Base-by-base conservation (phyloP, 176 grass and related monocot species). In the Microstegium vimineum region DNA sequence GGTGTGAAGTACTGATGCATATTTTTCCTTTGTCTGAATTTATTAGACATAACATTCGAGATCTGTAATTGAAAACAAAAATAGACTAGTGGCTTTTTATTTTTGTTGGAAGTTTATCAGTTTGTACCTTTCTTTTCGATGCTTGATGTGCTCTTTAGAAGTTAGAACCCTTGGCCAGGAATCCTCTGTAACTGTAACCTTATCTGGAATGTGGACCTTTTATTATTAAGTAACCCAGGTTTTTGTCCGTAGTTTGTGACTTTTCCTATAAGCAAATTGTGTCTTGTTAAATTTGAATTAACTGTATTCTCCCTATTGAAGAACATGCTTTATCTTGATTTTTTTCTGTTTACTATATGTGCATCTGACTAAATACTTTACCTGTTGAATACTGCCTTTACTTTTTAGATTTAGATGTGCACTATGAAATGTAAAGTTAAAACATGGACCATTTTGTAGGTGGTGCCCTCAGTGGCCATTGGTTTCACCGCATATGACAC, bases 401-500 rank as follows among this genome's bases (percentile, higher is more conserved):
- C 62, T 31, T 67, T 9, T 32, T n/a, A n/a, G n/a, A 22, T 70
- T 46, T 18, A 71, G 13, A 22, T 26, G 11, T 3, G 11, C 6
- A 69, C 3, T 42, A 12, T 70, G 26, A n/a, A n/a, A 23, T 35
- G n/a, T 68, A 54, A 16, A 73, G 31, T 88, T 79, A 65, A 80
- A 74, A 75, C 38, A 65, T 38, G 14, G 42, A 31, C 17, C 41
- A 26, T 57, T 74, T 61, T 83, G 61, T 56, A 94, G 92, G 92
- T 94, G 66, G 89, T 90, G 45, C 92, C 92, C 20, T 92, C 92
- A 4, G 89, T 94, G 20, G 92, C 89, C 34, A 90, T 92, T 83
- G 92, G 89, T 76, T 94, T 94, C 74, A 94, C 89, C 10, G 89
- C 89, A 69, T 94, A 92, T 46, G 87, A 94, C 82, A 85, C 76